These are phyloP conservation scores for Pleurotus salmoneostramineus DNA, from an alignment of 768 basidiomycete genomes.

Conservation along the genomic window DNA sequence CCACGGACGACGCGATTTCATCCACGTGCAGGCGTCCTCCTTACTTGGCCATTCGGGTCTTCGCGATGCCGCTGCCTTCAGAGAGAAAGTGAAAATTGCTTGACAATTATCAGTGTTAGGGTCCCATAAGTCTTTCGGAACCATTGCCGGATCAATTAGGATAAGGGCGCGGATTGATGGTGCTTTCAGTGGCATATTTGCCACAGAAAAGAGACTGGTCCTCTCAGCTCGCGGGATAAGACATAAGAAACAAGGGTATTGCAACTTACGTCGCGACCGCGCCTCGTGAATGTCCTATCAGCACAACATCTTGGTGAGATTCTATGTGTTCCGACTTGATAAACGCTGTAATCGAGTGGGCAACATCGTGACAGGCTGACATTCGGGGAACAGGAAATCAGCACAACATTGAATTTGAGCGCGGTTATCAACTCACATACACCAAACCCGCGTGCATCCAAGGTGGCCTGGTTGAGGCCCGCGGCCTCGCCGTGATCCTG, in stretches of 20 bases:
- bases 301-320: constrained; percentile 28
- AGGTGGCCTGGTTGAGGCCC: constrained; percentile 31
- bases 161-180: constrained; percentile 33
- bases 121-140: constrained; percentile 32
- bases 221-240: not conserved
- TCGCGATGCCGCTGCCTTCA: constrained; percentile 25
- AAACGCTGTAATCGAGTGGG: constrained; percentile 28
- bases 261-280: constrained; percentile 30
- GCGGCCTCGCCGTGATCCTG: constrained; percentile 47
- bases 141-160: constrained; percentile 42
- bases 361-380: constrained; percentile 34
- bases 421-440: no score
- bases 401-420: no score
- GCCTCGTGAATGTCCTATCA: constrained; percentile 42
- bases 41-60: constrained; percentile 35
- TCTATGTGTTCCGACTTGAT: constrained; percentile 23
- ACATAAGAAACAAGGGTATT: not conserved
- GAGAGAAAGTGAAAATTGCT: constrained; percentile 30
- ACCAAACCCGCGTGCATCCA: constrained; percentile 18
- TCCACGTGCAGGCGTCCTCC: constrained; percentile 37
- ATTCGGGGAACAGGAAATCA: not conserved
- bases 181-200: not conserved
- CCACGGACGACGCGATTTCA: constrained; percentile 42
- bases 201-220: no score
- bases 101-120: constrained; percentile 30